Base-by-base conservation (phyloP, 495 filamentous ascomycete genomes). In the Hypomontagnella monticulosa region DNA sequence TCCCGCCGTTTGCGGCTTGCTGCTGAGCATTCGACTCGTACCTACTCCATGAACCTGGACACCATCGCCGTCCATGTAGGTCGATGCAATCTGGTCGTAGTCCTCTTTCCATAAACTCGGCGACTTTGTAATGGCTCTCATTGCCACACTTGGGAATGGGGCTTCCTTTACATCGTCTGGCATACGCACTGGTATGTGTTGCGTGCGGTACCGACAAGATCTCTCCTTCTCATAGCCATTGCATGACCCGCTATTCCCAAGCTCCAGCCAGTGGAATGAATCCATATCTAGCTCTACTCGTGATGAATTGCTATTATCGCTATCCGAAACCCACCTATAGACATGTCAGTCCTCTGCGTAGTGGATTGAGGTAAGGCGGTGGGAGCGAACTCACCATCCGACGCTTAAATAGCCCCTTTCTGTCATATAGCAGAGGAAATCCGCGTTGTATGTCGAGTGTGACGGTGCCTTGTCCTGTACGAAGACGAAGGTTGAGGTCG, bases 191-290 rank as follows among this genome's bases (percentile, higher is more conserved):
- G 15, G 16, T 51, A 51, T 12, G 48, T 51, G 11, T 23, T 37
- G 48, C 4, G 32, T 11, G 18, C 9, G 33, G 33, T 51, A 51
- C 15, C 37, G 16, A n/a, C 48, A 51, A 18, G 4, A 37, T 15
- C 16, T 18, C 20, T 16, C 18, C 34, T 51, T 18, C 3, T 51
- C 48, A n/a, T 51, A n/a, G n/a, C 48, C 48, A n/a, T 51, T 30
- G n/a, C 48, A 51, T 10, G 48, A 51, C 38, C 15, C 20, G 4
- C 23, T 51, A 32, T 38, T 15, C 23, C 32, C 48, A 11, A 51
- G 48, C 33, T 51, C 48, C 20, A 51, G 12, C 48, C 48, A 51
- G 33, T 51, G 48, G 9, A 51, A 51, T 18, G 48, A 51, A 38
- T 51, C 16, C 18, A 18, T 37, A 33, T 51, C 48, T n/a, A 33